These are phyloP conservation scores for Cornus controversa DNA, from an alignment of 148 eudicot genomes.

Conservation along the genomic window DNA sequence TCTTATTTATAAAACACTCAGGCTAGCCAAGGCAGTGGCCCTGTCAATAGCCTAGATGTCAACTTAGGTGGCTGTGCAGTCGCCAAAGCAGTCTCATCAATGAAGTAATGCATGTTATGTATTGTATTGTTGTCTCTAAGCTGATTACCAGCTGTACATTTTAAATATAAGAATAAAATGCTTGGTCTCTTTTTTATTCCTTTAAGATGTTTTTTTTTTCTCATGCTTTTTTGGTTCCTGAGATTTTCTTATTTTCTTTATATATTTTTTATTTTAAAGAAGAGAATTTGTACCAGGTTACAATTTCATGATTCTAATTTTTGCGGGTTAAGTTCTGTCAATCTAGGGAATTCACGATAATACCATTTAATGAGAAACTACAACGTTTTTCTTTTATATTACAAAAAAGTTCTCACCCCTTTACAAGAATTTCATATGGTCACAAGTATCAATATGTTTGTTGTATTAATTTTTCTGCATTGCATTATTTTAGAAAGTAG, in stretches of 20 bases:
- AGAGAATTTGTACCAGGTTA: not conserved
- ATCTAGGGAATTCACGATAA: not conserved
- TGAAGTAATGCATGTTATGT: not conserved
- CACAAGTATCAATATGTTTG: not conserved
- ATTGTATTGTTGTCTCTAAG: not conserved
- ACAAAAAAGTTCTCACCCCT: too few relatives aligned
- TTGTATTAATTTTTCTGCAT: not conserved
- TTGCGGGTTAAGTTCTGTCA: not conserved
- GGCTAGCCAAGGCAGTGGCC: conserved; percentile 3
- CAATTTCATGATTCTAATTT: not conserved
- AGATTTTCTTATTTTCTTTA: not conserved
- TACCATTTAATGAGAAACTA: not conserved
- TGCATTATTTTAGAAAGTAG: not conserved
- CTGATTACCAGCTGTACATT: too few relatives aligned
- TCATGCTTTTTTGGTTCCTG: not conserved
- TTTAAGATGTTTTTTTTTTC: too few relatives aligned
- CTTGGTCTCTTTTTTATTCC: too few relatives aligned
- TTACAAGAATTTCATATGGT: not conserved
- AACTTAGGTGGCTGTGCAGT: not conserved
- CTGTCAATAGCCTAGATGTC: not conserved
- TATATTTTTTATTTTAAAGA: not conserved
- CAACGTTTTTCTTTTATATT: not conserved
- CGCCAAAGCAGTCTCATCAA: not conserved
- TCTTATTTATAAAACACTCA: conserved; percentile 3
- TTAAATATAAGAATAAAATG: too few relatives aligned